Percentiles rank a stretch among this genome's conserved stretches.
phyloP scores from a whole-genome alignment of 192 early-diverging fungal genomes.

The Coemansia sp. region DNA sequence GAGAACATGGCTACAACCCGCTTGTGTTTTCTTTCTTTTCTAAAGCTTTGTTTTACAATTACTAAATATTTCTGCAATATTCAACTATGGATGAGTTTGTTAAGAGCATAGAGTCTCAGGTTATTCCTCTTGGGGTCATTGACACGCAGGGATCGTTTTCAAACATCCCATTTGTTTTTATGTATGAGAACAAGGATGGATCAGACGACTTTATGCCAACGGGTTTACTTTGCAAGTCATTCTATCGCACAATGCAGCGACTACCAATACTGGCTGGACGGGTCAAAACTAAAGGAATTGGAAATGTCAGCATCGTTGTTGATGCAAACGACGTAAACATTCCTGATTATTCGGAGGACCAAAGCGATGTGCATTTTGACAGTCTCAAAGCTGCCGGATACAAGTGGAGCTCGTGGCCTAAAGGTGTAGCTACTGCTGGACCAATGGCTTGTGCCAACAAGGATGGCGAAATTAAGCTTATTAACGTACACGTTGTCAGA shows the following conservation, averaged over 20 bases:
- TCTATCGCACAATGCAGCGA: slow-evolving; percentile 26
- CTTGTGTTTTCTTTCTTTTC: too few species aligned
- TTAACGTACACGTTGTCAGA: slow-evolving; percentile 43
- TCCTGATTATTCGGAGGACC: slow-evolving; percentile 38
- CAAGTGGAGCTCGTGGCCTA: slow-evolving; percentile 43
- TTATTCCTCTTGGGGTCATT: slow-evolving; percentile 23
- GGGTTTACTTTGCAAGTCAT: slow-evolving; percentile 22
- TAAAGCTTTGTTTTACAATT: too few species aligned
- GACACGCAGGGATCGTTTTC: slow-evolving; percentile 48
- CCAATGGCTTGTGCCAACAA: slow-evolving; percentile 24
- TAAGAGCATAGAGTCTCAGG: slow-evolving; percentile 36
- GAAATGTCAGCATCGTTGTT: slow-evolving; percentile 34
- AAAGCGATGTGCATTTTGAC: slow-evolving; percentile 25
- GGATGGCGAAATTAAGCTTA: slow-evolving; percentile 36
- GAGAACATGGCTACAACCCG: too few species aligned
- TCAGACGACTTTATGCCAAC: slow-evolving; percentile 29
- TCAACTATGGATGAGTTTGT: slow-evolving; percentile 9
- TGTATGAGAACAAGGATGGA: slow-evolving; percentile 30
- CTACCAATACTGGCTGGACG: slow-evolving; percentile 34
- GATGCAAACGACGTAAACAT: slow-evolving; percentile 30
- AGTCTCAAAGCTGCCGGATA: slow-evolving; percentile 24
- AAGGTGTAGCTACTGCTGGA: slow-evolving; percentile 34
- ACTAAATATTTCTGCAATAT: too few species aligned
- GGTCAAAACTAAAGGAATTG: slow-evolving; percentile 18
- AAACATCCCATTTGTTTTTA: slow-evolving; percentile 52